Percentiles rank a stretch among this genome's conserved stretches.
phyloP scores from a whole-genome alignment of 2,329 filamentous ascomycete genomes.

The Coniochaeta hoffmannii region DNA sequence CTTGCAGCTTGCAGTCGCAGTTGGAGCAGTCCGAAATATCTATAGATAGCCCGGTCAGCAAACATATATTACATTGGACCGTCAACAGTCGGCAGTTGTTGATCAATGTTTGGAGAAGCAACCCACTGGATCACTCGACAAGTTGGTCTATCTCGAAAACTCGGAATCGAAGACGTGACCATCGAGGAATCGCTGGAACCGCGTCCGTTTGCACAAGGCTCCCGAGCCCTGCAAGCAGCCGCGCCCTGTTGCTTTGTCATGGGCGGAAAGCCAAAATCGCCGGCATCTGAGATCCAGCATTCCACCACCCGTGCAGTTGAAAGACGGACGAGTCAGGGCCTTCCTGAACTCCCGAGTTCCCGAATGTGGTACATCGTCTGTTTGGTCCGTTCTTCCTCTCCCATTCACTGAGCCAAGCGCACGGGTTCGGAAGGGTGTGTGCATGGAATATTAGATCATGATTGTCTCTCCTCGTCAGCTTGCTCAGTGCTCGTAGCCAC shows the following conservation, averaged over 20 bases:
- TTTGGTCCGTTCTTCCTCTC: background rate
- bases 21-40: background rate
- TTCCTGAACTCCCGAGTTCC: background rate
- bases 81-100: background rate
- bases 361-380: background rate
- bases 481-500: background rate
- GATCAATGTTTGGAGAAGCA: too few species aligned
- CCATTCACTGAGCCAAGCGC: background rate
- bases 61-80: background rate
- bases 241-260: background rate
- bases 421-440: background rate
- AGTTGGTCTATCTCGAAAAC: too few species aligned
- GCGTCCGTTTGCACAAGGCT: background rate
- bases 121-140: too few species aligned
- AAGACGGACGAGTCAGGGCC: background rate
- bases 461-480: constrained; percentile 1
- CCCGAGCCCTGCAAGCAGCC: background rate
- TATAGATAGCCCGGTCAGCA: background rate
- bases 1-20: background rate
- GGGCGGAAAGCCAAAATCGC: background rate
- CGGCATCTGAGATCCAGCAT: too few species aligned
- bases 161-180: too few species aligned
- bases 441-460: constrained; percentile 4
- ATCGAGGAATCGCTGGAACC: too few species aligned
- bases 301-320: background rate